These are phyloP conservation scores for Trypanosomatidae sp. DNA, from an alignment of 208 protist genomes.

Conservation along the genomic window DNA sequence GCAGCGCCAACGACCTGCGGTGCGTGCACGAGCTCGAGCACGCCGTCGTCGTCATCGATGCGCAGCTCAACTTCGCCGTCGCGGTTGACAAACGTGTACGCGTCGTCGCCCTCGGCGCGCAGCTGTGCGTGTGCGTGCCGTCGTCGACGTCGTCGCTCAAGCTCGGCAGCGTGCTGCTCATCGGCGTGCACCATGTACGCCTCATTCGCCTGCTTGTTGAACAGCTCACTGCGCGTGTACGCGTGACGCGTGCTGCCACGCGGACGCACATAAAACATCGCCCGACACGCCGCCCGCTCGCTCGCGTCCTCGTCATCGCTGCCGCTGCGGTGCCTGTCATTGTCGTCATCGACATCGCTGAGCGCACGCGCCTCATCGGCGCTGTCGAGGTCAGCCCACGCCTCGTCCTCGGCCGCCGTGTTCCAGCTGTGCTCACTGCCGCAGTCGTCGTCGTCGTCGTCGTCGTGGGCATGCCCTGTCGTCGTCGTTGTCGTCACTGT, in stretches of 20 bases:
- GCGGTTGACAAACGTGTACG: constrained; percentile 58
- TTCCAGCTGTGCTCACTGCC: constrained; percentile 1
- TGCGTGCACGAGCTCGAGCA: constrained; percentile 41
- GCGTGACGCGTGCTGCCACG: constrained; percentile 9
- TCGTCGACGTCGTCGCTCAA: background rate
- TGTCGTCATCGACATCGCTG: constrained; percentile 14
- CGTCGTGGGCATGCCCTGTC: background rate
- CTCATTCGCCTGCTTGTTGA: constrained; percentile 64
- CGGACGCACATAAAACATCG: constrained; percentile 65
- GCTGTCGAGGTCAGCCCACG: constrained; percentile 53
- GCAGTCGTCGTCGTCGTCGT: background rate
- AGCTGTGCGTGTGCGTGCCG: background rate
- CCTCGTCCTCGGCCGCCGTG: constrained; percentile 26
- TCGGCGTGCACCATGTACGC: constrained; percentile 10
- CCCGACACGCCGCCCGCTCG: constrained; percentile 1
- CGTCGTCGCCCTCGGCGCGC: constrained; percentile 23
- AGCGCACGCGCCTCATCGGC: constrained; percentile 17
- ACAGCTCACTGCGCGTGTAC: constrained; percentile 44
- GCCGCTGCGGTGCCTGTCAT: constrained; percentile 16
- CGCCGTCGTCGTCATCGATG: constrained; percentile 81
- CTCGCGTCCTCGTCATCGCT: constrained; percentile 14
- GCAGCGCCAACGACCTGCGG: no score
- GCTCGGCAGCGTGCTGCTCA: background rate
- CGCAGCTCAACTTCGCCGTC: constrained; percentile 74
- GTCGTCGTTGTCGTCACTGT: background rate